phyloP scores from a whole-genome alignment of 306 rosid genomes.

The Prunus kanzakura region DNA sequence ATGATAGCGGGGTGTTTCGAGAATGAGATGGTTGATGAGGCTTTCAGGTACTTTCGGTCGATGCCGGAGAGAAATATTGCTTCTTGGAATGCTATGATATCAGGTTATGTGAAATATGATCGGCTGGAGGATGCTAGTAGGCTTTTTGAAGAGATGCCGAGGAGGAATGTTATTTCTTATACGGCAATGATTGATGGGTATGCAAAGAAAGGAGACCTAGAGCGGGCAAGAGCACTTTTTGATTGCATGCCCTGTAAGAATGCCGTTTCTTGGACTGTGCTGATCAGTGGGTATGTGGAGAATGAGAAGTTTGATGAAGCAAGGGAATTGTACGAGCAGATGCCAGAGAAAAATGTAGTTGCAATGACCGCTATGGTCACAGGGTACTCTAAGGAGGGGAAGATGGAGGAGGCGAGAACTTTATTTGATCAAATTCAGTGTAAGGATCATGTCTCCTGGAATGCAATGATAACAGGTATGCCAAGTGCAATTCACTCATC shows the following conservation, averaged over 20 bases:
- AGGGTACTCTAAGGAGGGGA: slow-evolving; percentile 49
- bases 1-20: slow-evolving; percentile 43
- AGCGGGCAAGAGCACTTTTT: slow-evolving; percentile 43
- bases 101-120: slow-evolving; percentile 38
- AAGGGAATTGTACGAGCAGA: slow-evolving; percentile 35
- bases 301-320: slow-evolving; percentile 48
- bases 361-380: slow-evolving; percentile 46
- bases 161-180: slow-evolving; percentile 43
- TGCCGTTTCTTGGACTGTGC: slow-evolving; percentile 47
- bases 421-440: slow-evolving; percentile 38
- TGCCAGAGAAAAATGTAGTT: slow-evolving; percentile 47
- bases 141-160: slow-evolving; percentile 46
- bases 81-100: slow-evolving; percentile 48
- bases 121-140: slow-evolving; percentile 41
- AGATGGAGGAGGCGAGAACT: slow-evolving; percentile 37
- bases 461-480: slow-evolving; percentile 51
- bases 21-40: slow-evolving; percentile 41
- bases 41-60: slow-evolving; percentile 27
- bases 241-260: slow-evolving; percentile 40
- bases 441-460: slow-evolving; percentile 51
- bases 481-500: neutral
- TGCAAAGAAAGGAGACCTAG: slow-evolving; percentile 34
- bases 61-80: slow-evolving; percentile 42
- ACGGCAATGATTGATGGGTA: slow-evolving; percentile 52
- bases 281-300: slow-evolving; percentile 51